Percentiles rank a stretch among this genome's conserved stretches.
Evolutionary conservation across 2,329 filamentous ascomycete genomes (phyloP).

Genomic region (Plectosphaerella plurivora): DNA sequence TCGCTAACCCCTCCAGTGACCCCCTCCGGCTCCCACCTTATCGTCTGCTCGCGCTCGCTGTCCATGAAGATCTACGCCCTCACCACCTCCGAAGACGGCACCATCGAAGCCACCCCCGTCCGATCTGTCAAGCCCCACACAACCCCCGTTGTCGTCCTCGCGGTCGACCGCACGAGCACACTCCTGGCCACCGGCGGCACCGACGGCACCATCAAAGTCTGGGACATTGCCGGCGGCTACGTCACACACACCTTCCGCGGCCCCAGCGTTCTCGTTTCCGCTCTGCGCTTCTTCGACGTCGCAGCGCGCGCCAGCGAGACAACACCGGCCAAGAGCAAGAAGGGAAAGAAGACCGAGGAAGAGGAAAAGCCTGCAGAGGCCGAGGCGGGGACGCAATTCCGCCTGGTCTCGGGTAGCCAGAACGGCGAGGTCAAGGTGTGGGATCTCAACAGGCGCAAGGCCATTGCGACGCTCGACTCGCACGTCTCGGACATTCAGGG

Average conservation of each 20-base stretch:
- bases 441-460: conserved; percentile 81
- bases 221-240: conserved; percentile 88
- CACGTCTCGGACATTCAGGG: conserved; percentile 94
- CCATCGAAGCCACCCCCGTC: conserved; percentile 62
- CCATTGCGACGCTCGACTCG: conserved; percentile 75
- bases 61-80: conserved; percentile 90
- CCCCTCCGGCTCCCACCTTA: conserved; percentile 79
- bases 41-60: conserved; percentile 90
- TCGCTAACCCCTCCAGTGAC: conserved; percentile 56
- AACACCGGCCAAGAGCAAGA: conserved; percentile 32
- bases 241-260: conserved; percentile 94
- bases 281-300: conserved; percentile 85
- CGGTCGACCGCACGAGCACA: conserved; percentile 82
- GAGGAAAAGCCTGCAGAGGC: conserved; percentile 18
- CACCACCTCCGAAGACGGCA: conserved; percentile 49
- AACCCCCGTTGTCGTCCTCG: conserved; percentile 82
- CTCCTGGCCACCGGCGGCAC: conserved; percentile 89
- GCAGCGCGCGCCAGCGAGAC: conserved; percentile 36
- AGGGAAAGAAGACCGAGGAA: conserved; percentile 35
- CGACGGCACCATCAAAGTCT: conserved; percentile 92
- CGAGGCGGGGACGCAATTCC: conserved; percentile 54
- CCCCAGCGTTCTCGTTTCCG: conserved; percentile 86
- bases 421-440: conserved; percentile 90
- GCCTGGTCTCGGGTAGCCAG: conserved; percentile 86
- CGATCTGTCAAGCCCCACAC: conserved; percentile 85